Conservation (phyloP, 805 yeast genomes). For the Debaryomyces hansenii region DNA sequence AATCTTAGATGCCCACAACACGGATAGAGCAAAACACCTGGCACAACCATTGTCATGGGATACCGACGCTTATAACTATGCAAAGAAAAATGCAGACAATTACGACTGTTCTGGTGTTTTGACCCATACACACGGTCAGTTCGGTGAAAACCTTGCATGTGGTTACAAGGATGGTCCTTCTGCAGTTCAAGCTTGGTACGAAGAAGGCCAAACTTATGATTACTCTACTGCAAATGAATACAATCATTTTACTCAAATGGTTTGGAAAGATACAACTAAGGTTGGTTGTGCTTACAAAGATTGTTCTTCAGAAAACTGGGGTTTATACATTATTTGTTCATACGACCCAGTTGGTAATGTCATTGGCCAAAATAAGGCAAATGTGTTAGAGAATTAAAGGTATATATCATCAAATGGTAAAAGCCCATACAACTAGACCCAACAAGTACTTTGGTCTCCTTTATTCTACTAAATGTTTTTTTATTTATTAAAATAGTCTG, state of each 20-base stretch:
- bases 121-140: slow-evolving; percentile 36
- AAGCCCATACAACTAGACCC: not conserved
- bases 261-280: slow-evolving; percentile 63
- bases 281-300: slow-evolving; percentile 72
- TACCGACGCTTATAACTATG: slow-evolving; percentile 29
- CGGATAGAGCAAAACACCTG: slow-evolving; percentile 30
- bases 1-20: slow-evolving; percentile 34
- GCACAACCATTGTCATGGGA: slow-evolving; percentile 33
- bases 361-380: slow-evolving; percentile 25
- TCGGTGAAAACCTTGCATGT: slow-evolving; percentile 39
- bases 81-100: slow-evolving; percentile 32
- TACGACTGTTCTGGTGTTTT: slow-evolving; percentile 39
- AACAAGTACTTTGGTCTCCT: not conserved
- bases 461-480: not conserved
- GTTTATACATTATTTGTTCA: slow-evolving; percentile 31
- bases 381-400: slow-evolving; percentile 18
- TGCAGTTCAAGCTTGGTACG: slow-evolving; percentile 37
- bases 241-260: slow-evolving; percentile 67
- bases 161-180: slow-evolving; percentile 29
- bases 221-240: slow-evolving; percentile 24
- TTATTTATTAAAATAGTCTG: not conserved
- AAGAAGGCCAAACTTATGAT: slow-evolving; percentile 27
- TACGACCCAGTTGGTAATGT: slow-evolving; percentile 38
- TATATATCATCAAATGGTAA: slow-evolving; percentile 8
- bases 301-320: slow-evolving; percentile 46